Evolutionary conservation across 352 stramenopile species (phyloP).

Genomic region (Pythium myriotylum): DNA sequence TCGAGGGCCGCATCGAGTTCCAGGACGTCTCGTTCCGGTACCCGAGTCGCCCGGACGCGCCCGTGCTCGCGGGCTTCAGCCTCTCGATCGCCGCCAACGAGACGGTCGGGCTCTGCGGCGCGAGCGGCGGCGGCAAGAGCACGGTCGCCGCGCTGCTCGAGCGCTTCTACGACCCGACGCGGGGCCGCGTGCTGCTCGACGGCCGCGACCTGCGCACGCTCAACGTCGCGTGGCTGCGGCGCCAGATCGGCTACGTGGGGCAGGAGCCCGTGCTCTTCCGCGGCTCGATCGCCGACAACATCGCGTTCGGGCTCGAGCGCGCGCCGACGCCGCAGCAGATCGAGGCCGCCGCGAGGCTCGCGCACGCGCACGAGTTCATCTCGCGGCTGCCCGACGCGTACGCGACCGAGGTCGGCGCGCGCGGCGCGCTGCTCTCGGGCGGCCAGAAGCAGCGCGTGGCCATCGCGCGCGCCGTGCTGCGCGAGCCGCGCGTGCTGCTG

Average conservation of each 20-base stretch:
- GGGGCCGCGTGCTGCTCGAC: constrained; percentile 68
- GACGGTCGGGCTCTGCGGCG: constrained; percentile 58
- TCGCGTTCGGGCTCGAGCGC: constrained; percentile 38
- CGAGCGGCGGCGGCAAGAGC: constrained; percentile 37
- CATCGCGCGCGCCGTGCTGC: constrained; percentile 47
- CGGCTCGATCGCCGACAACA: constrained; percentile 77
- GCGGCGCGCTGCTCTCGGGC: constrained; percentile 79
- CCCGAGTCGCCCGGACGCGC: constrained; percentile 55
- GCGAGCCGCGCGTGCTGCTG: constrained; percentile 42
- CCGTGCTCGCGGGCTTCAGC: constrained; percentile 82
- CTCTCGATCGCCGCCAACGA: constrained; percentile 70
- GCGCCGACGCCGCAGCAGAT: constrained; percentile 9
- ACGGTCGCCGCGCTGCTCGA: constrained; percentile 32
- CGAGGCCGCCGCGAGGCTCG: constrained; percentile 2
- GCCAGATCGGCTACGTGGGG: constrained; percentile 45
- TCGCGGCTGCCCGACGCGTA: constrained; percentile 39
- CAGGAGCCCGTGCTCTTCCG: constrained; percentile 84
- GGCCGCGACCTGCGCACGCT: constrained; percentile 57
- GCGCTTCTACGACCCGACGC: constrained; percentile 56
- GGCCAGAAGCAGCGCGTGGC: constrained; percentile 41
- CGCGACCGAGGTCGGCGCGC: constrained; percentile 68
- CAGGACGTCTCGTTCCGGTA: constrained; percentile 75
- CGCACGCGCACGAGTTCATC: constrained; percentile 13
- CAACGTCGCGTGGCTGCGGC: constrained; percentile 58
- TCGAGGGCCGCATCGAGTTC: constrained; percentile 54